A percentile compares a stretch with the other conserved stretches of the same genome.
phyloP scores from a whole-genome alignment of 805 yeast species.

The Deakozyma indianensis region DNA sequence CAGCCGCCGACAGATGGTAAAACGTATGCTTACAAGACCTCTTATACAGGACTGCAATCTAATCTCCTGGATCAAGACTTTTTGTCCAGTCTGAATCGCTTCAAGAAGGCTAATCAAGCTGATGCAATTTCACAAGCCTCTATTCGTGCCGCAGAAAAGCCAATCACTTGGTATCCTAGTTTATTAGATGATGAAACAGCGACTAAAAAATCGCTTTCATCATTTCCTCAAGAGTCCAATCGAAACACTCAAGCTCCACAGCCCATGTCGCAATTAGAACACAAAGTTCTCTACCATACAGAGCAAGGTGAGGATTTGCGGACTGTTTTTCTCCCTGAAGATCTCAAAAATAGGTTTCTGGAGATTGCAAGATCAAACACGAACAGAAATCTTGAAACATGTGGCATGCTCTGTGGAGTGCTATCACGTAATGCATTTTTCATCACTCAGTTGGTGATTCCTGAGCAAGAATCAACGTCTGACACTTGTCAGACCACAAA shows the following conservation, averaged over 20 bases:
- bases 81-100: neutral
- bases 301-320: conserved; percentile 46
- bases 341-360: conserved; percentile 30
- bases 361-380: conserved; percentile 37
- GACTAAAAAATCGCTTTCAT: conserved; percentile 1
- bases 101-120: neutral
- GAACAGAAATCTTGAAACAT: conserved; percentile 37
- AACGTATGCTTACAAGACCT: neutral
- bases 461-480: conserved; percentile 46
- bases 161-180: conserved; percentile 2
- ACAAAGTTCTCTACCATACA: conserved; percentile 23
- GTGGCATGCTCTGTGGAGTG: conserved; percentile 54
- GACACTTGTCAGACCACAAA: conserved; percentile 49
- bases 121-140: conserved; percentile 4
- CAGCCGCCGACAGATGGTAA: no score
- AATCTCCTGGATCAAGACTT: neutral
- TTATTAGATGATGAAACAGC: conserved; percentile 2
- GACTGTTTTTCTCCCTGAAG: conserved; percentile 34
- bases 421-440: conserved; percentile 48
- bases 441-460: conserved; percentile 46
- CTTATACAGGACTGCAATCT: neutral
- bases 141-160: conserved; percentile 1
- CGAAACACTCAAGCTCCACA: neutral
- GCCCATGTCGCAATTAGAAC: conserved; percentile 7
- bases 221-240: conserved; percentile 1